A percentile compares a stretch with the other conserved stretches of the same genome.
phyloP scores from a whole-genome alignment of 2,329 filamentous ascomycete species.

The Torrubiellomyces zombiae region DNA sequence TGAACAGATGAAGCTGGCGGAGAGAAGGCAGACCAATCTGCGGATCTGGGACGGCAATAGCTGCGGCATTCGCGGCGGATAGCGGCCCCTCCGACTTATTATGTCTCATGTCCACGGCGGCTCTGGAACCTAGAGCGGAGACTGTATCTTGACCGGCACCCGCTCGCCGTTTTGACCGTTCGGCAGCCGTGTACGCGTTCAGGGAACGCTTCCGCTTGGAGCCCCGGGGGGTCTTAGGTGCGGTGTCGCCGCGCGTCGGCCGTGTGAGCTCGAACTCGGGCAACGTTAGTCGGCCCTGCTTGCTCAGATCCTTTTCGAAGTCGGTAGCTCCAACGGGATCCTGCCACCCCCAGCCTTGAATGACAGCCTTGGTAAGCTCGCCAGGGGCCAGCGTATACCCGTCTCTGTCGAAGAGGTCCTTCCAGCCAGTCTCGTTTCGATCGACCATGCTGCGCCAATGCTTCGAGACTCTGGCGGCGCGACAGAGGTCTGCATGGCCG shows the following conservation, averaged over 20 bases:
- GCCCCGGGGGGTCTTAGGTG: conserved; percentile 24
- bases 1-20: conserved; percentile 79
- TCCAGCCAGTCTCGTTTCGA: conserved; percentile 91
- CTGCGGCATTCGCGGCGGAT: conserved; percentile 74
- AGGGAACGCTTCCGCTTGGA: conserved; percentile 41
- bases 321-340: conserved; percentile 60
- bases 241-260: conserved; percentile 21
- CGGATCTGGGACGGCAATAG: conserved; percentile 64
- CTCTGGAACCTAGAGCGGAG: conserved; percentile 23
- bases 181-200: conserved; percentile 25
- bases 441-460: conserved; percentile 86
- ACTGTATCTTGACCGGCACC: conserved; percentile 27
- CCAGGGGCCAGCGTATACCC: conserved; percentile 64
- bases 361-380: conserved; percentile 72
- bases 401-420: conserved; percentile 72
- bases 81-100: conserved; percentile 65
- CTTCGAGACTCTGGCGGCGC: conserved; percentile 82
- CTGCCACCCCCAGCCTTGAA: conserved; percentile 96
- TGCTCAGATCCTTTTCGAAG: conserved; percentile 66
- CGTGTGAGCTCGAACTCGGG: conserved; percentile 35
- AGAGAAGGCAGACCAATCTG: conserved; percentile 63
- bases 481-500: conserved; percentile 71
- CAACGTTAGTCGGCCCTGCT: conserved; percentile 32
- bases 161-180: conserved; percentile 36
- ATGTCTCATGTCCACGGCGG: conserved; percentile 22